Evolutionary conservation across 2,329 filamentous ascomycete species (phyloP), one percentile per base, ranked within the genome.

Genomic region (Fusarium pininemorale): DNA sequence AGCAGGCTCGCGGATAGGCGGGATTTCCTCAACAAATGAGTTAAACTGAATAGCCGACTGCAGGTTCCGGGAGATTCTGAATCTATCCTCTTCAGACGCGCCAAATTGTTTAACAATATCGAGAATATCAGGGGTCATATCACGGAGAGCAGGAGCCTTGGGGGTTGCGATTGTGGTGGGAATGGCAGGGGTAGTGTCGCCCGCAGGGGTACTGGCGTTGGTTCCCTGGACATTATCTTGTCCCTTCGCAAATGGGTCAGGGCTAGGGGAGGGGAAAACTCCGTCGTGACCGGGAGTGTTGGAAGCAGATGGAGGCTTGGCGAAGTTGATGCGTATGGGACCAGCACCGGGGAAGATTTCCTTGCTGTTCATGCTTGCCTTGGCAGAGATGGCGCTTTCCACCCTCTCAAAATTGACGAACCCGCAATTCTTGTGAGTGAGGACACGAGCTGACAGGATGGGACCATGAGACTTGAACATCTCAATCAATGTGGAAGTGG

Each of bases 361-460:
- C 83, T 98, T 98, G 78, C 95, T 95, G 79, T 98, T 98, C 83
- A 98, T 91, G 80, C 92, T 89, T 20, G 91, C 91, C 82, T 96
- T 97, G 22, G 96, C 96, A 69, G 94, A 91, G 44, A 98, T 92
- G 63, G 96, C 96, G 80, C 94, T 97, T 74, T 98, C 95, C 37
- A 96, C 85, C 67, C 90, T 92, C 83, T 98, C 95, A 79, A 98
- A 99, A 83, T 99, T 99, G 80, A 99, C 96, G 78, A 99, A 99
- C 7, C 96, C 96, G 81, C 96, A 99, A 83, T 98, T 98, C 88
- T 99, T 99, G 86, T 99, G 95, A 1, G 96, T 98, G 70, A 99
- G 87, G 9, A 99, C 96, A 73, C 96, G 90, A 35, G 94, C 96
- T 7, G 96, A 98, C 75, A 96, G 89, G 72, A 99, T 98, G 7